A percentile compares a stretch with the other conserved stretches of the same genome.
phyloP scores from a whole-genome alignment of 176 grass and related monocot genomes.

The Leersia perrieri region DNA sequence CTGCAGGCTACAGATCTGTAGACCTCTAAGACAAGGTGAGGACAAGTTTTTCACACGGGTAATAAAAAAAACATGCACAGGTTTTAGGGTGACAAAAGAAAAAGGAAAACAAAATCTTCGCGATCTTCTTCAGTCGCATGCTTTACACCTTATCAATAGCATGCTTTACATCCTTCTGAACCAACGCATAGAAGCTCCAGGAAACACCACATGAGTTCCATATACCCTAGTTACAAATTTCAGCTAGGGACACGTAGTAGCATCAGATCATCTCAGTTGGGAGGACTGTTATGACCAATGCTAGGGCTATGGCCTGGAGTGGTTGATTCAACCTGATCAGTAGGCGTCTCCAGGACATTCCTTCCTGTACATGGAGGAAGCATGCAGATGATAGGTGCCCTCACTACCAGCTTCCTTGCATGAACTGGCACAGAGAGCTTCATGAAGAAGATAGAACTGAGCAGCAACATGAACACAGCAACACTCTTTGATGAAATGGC shows the following conservation, averaged over 20 bases:
- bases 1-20: slow-evolving; percentile 21
- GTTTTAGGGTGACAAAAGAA: neutral
- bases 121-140: slow-evolving; percentile 10
- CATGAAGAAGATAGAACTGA: slow-evolving; percentile 39
- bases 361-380: slow-evolving; percentile 3
- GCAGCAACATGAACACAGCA: slow-evolving; percentile 26
- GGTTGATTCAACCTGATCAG: slow-evolving; percentile 15
- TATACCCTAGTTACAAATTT: neutral
- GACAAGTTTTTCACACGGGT: slow-evolving; percentile 18
- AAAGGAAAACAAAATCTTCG: slow-evolving; percentile 19
- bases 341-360: neutral
- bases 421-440: slow-evolving; percentile 34
- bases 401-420: slow-evolving; percentile 43
- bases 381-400: slow-evolving; percentile 8
- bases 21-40: slow-evolving; percentile 11
- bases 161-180: slow-evolving; percentile 25
- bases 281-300: slow-evolving; percentile 53
- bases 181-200: slow-evolving; percentile 9
- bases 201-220: slow-evolving; percentile 16
- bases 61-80: slow-evolving; percentile 28
- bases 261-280: slow-evolving; percentile 23
- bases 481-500: slow-evolving; percentile 19
- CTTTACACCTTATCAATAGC: slow-evolving; percentile 12
- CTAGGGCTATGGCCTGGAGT: slow-evolving; percentile 53
- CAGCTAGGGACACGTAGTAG: neutral